phyloP scores from a whole-genome alignment of 176 grass and related monocot species.

The Ampelocalamus luodianensis region DNA sequence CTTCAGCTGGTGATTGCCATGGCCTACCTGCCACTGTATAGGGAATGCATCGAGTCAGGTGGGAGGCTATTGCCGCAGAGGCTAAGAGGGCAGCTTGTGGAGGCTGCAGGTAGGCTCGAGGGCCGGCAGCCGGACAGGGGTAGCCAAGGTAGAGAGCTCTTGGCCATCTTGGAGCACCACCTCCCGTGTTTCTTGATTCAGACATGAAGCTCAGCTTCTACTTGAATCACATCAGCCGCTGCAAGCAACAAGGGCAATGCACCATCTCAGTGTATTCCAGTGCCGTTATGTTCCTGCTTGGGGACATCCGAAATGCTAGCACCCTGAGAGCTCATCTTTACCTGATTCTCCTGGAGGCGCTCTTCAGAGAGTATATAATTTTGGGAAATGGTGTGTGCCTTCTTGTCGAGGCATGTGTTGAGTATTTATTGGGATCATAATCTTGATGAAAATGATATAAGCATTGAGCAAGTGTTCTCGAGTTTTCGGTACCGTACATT shows the following conservation, averaged over 20 bases:
- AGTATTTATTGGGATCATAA: slow-evolving; percentile 52
- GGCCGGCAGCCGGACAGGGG: slow-evolving; percentile 57
- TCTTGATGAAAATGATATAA: slow-evolving; percentile 51
- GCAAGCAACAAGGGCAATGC: slow-evolving; percentile 37
- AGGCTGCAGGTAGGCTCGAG: slow-evolving; percentile 74
- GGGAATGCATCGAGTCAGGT: slow-evolving; percentile 65
- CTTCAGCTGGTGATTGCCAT: slow-evolving; percentile 77
- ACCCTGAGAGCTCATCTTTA: slow-evolving; percentile 42
- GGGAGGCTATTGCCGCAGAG: slow-evolving; percentile 79
- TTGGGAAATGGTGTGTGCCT: slow-evolving; percentile 48
- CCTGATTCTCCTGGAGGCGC: slow-evolving; percentile 40
- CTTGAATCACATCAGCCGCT: not conserved
- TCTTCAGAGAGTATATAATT: slow-evolving; percentile 67
- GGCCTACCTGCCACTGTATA: slow-evolving; percentile 87
- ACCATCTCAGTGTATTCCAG: slow-evolving; percentile 37
- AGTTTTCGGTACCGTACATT: slow-evolving; percentile 41
- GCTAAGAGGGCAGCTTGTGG: slow-evolving; percentile 90
- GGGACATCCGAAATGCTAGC: slow-evolving; percentile 39
- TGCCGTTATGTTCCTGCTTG: slow-evolving; percentile 33
- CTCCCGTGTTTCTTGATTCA: slow-evolving; percentile 68
- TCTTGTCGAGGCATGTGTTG: slow-evolving; percentile 44
- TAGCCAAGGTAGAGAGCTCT: slow-evolving; percentile 68
- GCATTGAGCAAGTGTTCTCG: slow-evolving; percentile 43
- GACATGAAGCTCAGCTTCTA: slow-evolving; percentile 36
- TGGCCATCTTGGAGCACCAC: slow-evolving; percentile 90